These are phyloP conservation scores for Malassezia sympodialis DNA, from an alignment of 1,284 basidiomycete species.

Conservation along the genomic window DNA sequence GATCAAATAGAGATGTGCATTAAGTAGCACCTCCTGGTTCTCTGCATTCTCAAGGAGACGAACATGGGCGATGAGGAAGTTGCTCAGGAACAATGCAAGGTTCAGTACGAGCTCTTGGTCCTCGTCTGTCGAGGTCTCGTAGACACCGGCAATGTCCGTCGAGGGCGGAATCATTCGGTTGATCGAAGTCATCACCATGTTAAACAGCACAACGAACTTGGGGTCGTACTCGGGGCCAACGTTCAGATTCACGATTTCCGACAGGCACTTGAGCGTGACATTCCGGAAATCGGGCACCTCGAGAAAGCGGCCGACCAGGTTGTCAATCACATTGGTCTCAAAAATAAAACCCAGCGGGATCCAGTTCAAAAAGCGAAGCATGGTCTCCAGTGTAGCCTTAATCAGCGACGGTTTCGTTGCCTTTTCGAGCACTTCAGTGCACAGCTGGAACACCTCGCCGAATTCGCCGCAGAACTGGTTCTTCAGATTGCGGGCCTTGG, in stretches of 20 bases:
- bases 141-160: slow-evolving; percentile 73
- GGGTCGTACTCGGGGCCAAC: slow-evolving; percentile 97
- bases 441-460: slow-evolving; percentile 47
- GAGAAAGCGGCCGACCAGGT: slow-evolving; percentile 79
- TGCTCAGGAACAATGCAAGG: slow-evolving; percentile 88
- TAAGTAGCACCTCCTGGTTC: slow-evolving; percentile 74
- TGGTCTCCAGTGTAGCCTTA: slow-evolving; percentile 87
- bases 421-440: slow-evolving; percentile 78
- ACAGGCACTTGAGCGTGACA: slow-evolving; percentile 89
- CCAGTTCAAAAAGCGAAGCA: slow-evolving; percentile 96
- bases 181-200: slow-evolving; percentile 53
- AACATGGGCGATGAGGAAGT: slow-evolving; percentile 77
- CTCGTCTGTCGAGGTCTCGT: slow-evolving; percentile 76
- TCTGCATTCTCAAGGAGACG: slow-evolving; percentile 82
- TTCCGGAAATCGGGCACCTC: slow-evolving; percentile 96
- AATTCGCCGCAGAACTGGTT: slow-evolving; percentile 54
- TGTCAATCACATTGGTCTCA: slow-evolving; percentile 93
- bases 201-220: slow-evolving; percentile 95
- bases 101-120: slow-evolving; percentile 97
- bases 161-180: slow-evolving; percentile 56
- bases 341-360: slow-evolving; percentile 98
- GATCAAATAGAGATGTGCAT: slow-evolving; percentile 88
- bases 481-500: slow-evolving; percentile 93
- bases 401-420: slow-evolving; percentile 94
- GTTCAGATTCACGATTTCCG: slow-evolving; percentile 75